These are phyloP conservation scores for Solanum pinnatisectum DNA, from an alignment of 257 asterid genomes.

Conservation along the genomic window DNA sequence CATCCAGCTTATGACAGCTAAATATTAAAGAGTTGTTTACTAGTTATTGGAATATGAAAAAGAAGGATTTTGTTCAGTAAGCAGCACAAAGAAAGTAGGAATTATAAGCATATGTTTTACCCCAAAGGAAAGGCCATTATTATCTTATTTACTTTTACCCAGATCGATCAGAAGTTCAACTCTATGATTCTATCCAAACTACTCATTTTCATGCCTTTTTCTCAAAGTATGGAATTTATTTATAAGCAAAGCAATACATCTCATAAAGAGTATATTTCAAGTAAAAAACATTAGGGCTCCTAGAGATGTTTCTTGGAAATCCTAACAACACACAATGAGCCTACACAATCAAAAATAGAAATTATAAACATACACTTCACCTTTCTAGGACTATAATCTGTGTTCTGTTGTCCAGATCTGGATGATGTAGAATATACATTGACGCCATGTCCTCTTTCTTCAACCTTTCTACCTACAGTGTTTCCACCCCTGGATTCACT, in stretches of 20 bases:
- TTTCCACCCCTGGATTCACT: conserved; percentile 32
- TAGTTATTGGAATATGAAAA: not conserved
- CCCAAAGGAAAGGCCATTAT: not conserved
- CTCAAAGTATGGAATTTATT: not conserved
- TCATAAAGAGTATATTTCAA: not conserved
- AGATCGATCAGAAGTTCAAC: not conserved
- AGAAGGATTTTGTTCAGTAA: not conserved
- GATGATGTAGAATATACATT: conserved; percentile 38
- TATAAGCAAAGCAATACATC: not conserved
- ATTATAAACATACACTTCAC: conserved; percentile 20
- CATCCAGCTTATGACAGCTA: not conserved
- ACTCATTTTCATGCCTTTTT: not conserved
- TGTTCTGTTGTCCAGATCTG: conserved; percentile 46
- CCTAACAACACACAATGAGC: not conserved
- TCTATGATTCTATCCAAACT: not conserved
- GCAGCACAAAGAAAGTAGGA: not conserved
- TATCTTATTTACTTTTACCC: not conserved
- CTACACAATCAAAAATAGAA: not conserved
- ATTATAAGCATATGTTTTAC: not conserved
- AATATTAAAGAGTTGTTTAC: not conserved
- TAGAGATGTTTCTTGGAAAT: not conserved
- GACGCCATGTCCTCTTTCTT: conserved; percentile 39
- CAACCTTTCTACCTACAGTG: conserved; percentile 28
- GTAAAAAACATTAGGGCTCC: not conserved
- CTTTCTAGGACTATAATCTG: conserved; percentile 47